Conservation (phyloP, 2,329 filamentous ascomycete genomes). For the Ophiostoma fasciatum region DNA sequence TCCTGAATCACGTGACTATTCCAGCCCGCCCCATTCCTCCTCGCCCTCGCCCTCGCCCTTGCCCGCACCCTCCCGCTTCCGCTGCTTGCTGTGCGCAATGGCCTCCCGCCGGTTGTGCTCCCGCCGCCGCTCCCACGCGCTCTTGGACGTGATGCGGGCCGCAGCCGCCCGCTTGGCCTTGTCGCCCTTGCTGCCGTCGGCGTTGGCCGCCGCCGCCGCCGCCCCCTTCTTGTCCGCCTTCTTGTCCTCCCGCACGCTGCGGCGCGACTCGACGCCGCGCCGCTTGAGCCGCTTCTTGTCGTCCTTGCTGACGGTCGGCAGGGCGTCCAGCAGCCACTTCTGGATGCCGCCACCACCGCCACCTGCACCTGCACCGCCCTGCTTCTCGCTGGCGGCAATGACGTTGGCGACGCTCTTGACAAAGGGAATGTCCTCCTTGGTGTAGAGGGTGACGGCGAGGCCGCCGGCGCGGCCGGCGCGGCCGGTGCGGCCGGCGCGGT, state of each 20-base stretch:
- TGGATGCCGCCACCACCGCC: constrained; percentile 37
- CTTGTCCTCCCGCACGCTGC: too few relatives aligned
- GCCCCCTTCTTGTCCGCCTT: too few relatives aligned
- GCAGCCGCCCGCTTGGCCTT: constrained; percentile 13
- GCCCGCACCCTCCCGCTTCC: constrained; percentile 24
- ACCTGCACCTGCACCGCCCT: constrained; percentile 22
- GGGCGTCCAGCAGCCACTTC: constrained; percentile 75
- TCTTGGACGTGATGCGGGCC: constrained; percentile 69
- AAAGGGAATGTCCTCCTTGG: constrained; percentile 79
- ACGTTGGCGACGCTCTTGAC: constrained; percentile 90
- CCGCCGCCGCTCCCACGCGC: constrained; percentile 54
- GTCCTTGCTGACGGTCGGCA: constrained; percentile 72
- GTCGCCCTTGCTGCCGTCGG: constrained; percentile 4
- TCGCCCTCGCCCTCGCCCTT: constrained; percentile 3
- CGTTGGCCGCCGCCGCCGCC: constrained; percentile 7
- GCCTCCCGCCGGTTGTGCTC: constrained; percentile 53
- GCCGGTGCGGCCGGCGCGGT: constrained; percentile 83
- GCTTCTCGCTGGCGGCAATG: constrained; percentile 67
- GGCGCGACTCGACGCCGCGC: constrained; percentile 62
- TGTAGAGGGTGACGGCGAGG: constrained; percentile 86
- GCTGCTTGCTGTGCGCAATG: constrained; percentile 44
- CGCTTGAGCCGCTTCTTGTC: constrained; percentile 72
- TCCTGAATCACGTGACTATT: too few relatives aligned
- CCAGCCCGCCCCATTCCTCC: constrained; percentile 18
- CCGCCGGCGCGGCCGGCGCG: constrained; percentile 78